phyloP scores from a whole-genome alignment of 768 basidiomycete genomes.

The Strobilomyces dryophilus region DNA sequence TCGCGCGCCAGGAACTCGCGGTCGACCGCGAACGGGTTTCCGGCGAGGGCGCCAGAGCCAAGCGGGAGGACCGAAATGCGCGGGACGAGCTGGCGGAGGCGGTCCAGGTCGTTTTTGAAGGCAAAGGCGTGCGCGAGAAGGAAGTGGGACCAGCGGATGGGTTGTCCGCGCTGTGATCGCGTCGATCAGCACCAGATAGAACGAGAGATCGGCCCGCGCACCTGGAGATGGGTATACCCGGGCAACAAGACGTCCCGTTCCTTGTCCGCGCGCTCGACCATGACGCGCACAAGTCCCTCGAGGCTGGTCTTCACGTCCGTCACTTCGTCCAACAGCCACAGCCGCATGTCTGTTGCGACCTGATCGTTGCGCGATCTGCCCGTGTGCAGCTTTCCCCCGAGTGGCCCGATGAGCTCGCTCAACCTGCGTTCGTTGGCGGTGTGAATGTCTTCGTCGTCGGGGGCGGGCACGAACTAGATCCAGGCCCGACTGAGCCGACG shows the following conservation, averaged over 20 bases:
- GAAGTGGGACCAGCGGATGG: slow-evolving; percentile 98
- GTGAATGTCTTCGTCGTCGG: slow-evolving; percentile 98
- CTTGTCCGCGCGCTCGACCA: slow-evolving; percentile 89
- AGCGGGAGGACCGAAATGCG: slow-evolving; percentile 92
- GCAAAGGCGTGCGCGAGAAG: slow-evolving; percentile 93
- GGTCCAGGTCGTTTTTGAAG: slow-evolving; percentile 84
- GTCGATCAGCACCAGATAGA: neutral
- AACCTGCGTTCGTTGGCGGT: slow-evolving; percentile 96
- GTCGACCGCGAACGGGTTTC: slow-evolving; percentile 93
- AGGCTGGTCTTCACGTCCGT: slow-evolving; percentile 61
- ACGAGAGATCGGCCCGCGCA: slow-evolving; percentile 22
- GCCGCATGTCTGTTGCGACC: slow-evolving; percentile 95
- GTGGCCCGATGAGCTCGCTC: slow-evolving; percentile 86
- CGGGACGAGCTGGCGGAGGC: slow-evolving; percentile 77
- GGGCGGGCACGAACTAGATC: slow-evolving; percentile 63
- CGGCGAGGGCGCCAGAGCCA: slow-evolving; percentile 92
- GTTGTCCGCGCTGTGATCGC: slow-evolving; percentile 81
- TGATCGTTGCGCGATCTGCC: slow-evolving; percentile 98
- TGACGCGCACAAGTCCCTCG: slow-evolving; percentile 76
- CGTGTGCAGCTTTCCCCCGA: slow-evolving; percentile 95
- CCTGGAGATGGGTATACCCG: slow-evolving; percentile 97
- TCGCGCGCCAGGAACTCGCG: slow-evolving; percentile 89
- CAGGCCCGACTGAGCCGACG: neutral
- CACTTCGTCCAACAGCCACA: slow-evolving; percentile 89
- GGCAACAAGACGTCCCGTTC: slow-evolving; percentile 90